Conservation (phyloP, 1,284 basidiomycete species). For the Puccinia hordei region DNA sequence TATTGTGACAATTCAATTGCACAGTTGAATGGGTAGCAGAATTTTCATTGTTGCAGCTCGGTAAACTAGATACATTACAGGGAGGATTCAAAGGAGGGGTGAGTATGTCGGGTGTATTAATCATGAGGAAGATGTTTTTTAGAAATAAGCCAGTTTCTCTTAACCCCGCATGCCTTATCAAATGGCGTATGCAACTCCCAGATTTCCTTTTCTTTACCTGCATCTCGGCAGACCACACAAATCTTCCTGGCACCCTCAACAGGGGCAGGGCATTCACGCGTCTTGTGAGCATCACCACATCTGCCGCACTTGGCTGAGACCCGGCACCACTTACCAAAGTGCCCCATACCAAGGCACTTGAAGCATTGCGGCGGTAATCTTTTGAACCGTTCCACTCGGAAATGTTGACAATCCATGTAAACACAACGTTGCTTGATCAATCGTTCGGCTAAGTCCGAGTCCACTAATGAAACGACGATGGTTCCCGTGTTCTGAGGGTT, state of each 20-base stretch:
- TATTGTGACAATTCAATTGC: slow-evolving; percentile 13
- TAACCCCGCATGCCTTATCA: not conserved
- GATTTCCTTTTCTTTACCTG: not conserved
- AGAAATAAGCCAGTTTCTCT: not conserved
- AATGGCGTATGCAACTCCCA: not conserved
- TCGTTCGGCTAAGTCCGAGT: not conserved
- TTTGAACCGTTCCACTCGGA: not conserved
- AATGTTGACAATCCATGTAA: not conserved
- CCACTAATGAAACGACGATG: not conserved
- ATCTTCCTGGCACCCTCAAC: not conserved
- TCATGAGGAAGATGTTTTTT: not conserved
- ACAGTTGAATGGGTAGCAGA: not conserved
- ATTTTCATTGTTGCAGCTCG: not conserved
- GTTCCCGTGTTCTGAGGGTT: not conserved
- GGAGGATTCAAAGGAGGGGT: not conserved
- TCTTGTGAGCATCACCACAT: slow-evolving; percentile 1
- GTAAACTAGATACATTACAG: not conserved
- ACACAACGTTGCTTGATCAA: not conserved
- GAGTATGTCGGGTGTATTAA: not conserved
- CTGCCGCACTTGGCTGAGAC: not conserved
- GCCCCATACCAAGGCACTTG: slow-evolving; percentile 4
- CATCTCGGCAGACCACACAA: not conserved
- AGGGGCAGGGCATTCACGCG: not conserved
- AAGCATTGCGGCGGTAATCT: slow-evolving; percentile 6
- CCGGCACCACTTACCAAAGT: not conserved